Evolutionary conservation across 169 alveolate species (phyloP), one percentile per base, ranked within the genome.

Genomic region (Plasmodium relictum): DNA sequence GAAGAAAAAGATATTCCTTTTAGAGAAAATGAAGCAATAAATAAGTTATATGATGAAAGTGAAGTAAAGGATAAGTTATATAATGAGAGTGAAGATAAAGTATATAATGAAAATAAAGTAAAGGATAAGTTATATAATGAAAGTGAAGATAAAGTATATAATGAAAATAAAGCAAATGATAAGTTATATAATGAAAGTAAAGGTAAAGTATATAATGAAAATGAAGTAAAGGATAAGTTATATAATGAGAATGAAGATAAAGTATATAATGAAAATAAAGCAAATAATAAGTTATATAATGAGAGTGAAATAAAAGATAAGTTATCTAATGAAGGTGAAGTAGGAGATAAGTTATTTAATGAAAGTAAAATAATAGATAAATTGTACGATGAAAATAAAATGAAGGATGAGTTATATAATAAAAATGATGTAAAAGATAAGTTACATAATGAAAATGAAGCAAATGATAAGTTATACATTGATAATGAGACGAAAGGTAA

Each of bases 321-420:
- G 2, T 22, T 16, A 14, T 18, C 2, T 16, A 16, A 56, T 4
- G 26, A 10, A 9, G 9, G 52, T 22, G 42, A 42, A n/a, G 14
- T n/a, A 2, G 24, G 56, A 16, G 73, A 56, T 39, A 22, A n/a
- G 52, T 3, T 73, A 3, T 54, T 22, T 12, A 73, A 73, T 58
- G 52, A 73, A 41, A 52, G 20, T 9, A 54, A n/a, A 58, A 73
- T 56, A 6, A 73, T 24, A 12, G 39, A 63, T 39, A 73, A 58
- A 39, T 26, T 73, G 26, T 73, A 58, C 56, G 42, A 56, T 31
- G 88, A 73, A 9, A 18, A 22, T 4, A 41, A 59, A 1, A 10
- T n/a, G 37, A 18, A 16, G 18, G 37, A 59, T n/a, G 5, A 48
- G 16, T 48, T 48, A 14, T 10, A 48, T 48, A 6, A 48, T 14